Base-by-base conservation (phyloP, 495 filamentous ascomycete genomes). In the Tuber indicum region DNA sequence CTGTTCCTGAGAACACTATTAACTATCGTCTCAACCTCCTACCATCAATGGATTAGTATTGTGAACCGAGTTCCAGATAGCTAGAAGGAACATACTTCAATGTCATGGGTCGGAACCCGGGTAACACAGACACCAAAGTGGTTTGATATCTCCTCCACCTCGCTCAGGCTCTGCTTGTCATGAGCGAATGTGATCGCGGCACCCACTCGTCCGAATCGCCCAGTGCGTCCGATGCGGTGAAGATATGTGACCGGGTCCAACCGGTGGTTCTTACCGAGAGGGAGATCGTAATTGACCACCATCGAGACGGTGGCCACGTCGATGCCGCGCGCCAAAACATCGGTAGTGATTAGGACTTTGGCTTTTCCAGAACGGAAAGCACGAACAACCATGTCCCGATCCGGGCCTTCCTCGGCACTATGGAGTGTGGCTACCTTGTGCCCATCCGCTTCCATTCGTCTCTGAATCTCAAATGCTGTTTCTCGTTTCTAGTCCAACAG, bases 341-440 rank as follows among this genome's bases (percentile, higher is more conserved):
- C 98, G 80, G 96, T 99, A 0, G 96, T 95, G 82, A 98, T 98
- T 75, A 99, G 91, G n/a, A 99, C 96, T 87, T 98, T 99, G 73
- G 93, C 92, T 42, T 89, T 87, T 72, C 94, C 94, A 36, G 84
- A 87, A 76, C 96, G 91, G 90, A 98, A 99, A 21, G 91, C 86
- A 81, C 97, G 92, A 76, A 99, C 92, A 76, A 98, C 89, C 0
- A 85, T 83, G 82, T 99, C 96, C 84, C 96, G 92, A 78, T 94
- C 89, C 8, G 85, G 86, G 26, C 93, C 95, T 78, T 97, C 92
- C 73, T 94, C 89, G 71, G 90, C 94, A 84, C 93, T 93, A 75
- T 93, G 95, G 79, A 99, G 86, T 44, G 91, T 92, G 5, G 92
- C 93, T 26, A 98, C 94, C 82, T 92, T 92, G 86, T 99, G 96